A percentile compares a stretch with the other conserved stretches of the same genome.
Evolutionary conservation across 2,329 filamentous ascomycete genomes (phyloP).

Genomic region (Aspergillus ruber): DNA sequence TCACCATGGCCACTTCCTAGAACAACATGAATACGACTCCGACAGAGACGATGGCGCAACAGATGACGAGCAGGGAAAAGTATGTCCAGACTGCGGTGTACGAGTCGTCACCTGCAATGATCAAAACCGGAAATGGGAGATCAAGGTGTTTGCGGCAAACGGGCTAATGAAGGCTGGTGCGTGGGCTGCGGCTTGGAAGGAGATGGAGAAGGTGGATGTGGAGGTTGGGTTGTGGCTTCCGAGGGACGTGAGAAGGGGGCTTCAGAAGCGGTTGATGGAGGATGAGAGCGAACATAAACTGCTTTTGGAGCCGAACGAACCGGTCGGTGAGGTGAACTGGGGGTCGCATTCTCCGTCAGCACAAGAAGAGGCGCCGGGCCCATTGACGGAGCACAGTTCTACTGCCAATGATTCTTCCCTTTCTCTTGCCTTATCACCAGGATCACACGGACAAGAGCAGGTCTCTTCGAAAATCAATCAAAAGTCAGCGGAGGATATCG

Average conservation of each 20-base stretch:
- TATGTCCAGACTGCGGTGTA: slow-evolving; percentile 47
- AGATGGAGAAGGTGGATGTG: slow-evolving; percentile 98
- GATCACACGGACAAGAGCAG: slow-evolving; percentile 3
- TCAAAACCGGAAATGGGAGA: slow-evolving; percentile 50
- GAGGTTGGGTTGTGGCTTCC: slow-evolving; percentile 70
- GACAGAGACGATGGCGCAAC: slow-evolving; percentile 25
- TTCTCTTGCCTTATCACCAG: neutral
- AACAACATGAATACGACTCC: slow-evolving; percentile 23
- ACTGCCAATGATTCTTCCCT: neutral
- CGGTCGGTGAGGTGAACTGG: slow-evolving; percentile 10
- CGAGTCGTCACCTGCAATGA: slow-evolving; percentile 41
- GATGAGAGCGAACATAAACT: slow-evolving; percentile 29
- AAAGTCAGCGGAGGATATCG: slow-evolving; percentile 36
- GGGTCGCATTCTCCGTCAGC: neutral
- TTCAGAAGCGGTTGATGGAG: slow-evolving; percentile 42
- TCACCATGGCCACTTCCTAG: slow-evolving; percentile 54
- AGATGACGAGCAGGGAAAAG: slow-evolving; percentile 32
- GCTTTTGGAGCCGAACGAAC: slow-evolving; percentile 5
- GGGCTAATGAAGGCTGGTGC: slow-evolving; percentile 86
- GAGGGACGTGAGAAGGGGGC: slow-evolving; percentile 43
- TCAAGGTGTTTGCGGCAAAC: slow-evolving; percentile 92
- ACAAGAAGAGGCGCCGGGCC: neutral
- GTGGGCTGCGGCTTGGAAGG: slow-evolving; percentile 89
- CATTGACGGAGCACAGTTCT: neutral
- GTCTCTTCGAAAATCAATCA: neutral